Evolutionary conservation across 441 rosid species (phyloP).

Genomic region (Syzygium malaccense): DNA sequence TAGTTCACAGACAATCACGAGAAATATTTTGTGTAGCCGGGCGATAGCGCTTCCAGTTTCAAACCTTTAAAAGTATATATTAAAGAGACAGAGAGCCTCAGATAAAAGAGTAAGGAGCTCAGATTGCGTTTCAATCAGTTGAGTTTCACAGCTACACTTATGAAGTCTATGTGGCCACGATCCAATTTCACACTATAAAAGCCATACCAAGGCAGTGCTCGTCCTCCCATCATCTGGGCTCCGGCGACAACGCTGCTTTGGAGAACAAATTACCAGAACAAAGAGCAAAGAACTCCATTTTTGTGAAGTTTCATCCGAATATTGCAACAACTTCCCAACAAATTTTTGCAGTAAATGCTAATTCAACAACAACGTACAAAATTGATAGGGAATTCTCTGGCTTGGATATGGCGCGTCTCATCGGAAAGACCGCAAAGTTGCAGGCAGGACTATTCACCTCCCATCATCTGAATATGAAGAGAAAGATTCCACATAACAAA

Average conservation of each 20-base stretch:
- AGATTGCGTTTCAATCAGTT: neutral
- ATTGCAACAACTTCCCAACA: neutral
- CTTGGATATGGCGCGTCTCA: neutral
- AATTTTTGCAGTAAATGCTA: neutral
- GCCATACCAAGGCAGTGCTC: neutral
- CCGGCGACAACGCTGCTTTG: neutral
- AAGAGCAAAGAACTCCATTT: neutral
- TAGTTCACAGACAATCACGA: neutral
- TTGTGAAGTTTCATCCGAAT: neutral
- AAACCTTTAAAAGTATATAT: neutral
- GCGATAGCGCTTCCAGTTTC: neutral
- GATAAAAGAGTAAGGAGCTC: neutral
- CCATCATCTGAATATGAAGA: constrained; percentile 62
- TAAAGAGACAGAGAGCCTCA: neutral
- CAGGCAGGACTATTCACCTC: constrained; percentile 15
- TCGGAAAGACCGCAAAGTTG: neutral
- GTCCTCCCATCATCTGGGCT: neutral
- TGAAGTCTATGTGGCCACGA: neutral
- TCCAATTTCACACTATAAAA: neutral
- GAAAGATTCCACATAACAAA: constrained; percentile 1
- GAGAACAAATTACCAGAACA: neutral
- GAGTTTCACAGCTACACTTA: neutral
- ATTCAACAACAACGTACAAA: neutral
- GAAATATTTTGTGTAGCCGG: neutral
- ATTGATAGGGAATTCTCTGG: neutral